Evolutionary conservation across 1,284 basidiomycete species (phyloP), one percentile per base, ranked within the genome.

Genomic region (Ustilago hordei): DNA sequence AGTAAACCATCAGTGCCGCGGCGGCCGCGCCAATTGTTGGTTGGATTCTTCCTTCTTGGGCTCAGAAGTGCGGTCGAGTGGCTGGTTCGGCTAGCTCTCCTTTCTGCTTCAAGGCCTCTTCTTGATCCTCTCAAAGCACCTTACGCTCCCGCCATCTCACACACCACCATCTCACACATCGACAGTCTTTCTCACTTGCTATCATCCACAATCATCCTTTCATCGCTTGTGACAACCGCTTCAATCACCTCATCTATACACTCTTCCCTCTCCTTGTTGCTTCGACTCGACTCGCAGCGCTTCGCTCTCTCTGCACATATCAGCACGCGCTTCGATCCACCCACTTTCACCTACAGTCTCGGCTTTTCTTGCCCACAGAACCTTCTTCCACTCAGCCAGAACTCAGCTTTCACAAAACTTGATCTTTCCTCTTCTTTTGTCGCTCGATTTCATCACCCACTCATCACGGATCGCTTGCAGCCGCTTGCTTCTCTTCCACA

Each of bases 231-330:
- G 2, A 19, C 17, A 50, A 53, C 39, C 4, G 12, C 8, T 31
- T 23, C 36, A 28, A 43, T 28, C 36, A 13, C 59, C 19, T 28
- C 38, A 17, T 34, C 55, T 41, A 36, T 45, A 57, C 31, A 45
- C 55, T 57, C 41, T 57, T 32, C n/a, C n/a, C 7, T 19, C 34
- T 57, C 31, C 41, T 43, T 41, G 19, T 45, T 57, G 41, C 41
- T 43, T 19, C 41, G 19, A 43, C 55, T 57, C 35, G 23, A 39
- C 15, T 39, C 38, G 3, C 15, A 5, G 7, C 2, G 34, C 54
- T 41, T n/a, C 19, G 23, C 35, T 36, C 36, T 35, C 34, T 35
- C 12, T n/a, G n/a, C 34, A 11, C 52, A 35, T 19, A 35, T 36
- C 52, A 36, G 34, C 34, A 55, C 54, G 31, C 52, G 52, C 31